Base-by-base conservation (phyloP, 371 early-diverging fungal species). In the Entomophthora muscae region DNA sequence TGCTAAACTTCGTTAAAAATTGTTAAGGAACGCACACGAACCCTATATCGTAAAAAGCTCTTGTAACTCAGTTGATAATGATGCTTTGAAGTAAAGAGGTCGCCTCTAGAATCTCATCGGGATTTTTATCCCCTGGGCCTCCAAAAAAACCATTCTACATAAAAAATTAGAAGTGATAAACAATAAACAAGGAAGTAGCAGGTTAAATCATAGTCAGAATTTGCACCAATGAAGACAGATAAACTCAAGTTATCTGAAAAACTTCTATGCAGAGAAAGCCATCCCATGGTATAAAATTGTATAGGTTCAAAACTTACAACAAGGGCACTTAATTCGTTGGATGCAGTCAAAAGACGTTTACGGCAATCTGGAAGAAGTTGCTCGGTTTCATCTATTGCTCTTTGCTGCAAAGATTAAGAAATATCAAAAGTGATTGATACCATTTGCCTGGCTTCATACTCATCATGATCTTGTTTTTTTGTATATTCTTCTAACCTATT, bases 371-470 rank as follows among this genome's bases (percentile, higher is more conserved):
- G 61, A 32, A 61, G 26, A 23, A 61, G 23, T 10, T 61, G 28
- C n/a, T 61, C 30, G 13, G 61, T n/a, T 61, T 61, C 61, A 21
- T 61, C 61, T 32, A 61, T 32, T 32, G 30, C 30, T 22, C 61
- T n/a, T 32, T 42, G 31, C 61, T 33, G 26, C 23, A 51, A 12
- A 13, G 21, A 61, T 32, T 33, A 61, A 10, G 13, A 22, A 1
- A 22, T 22, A 33, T 2, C 13, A 32, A 33, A 28, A 22, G 21
- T 55, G 7, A 61, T 57, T 27, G 31, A n/a, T 61, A 61, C 61
- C 61, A 28, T 32, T 26, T 61, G 61, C 24, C 27, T 61, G 13
- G 61, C 61, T 33, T 61, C 61, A 61, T 61, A 61, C 31, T 61
- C 61, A 42, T 61, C 61, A 42, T 21, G 31, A 31, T 61, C 61